phyloP scores from a whole-genome alignment of 495 filamentous ascomycete species.

The Penicillium tannophilum region DNA sequence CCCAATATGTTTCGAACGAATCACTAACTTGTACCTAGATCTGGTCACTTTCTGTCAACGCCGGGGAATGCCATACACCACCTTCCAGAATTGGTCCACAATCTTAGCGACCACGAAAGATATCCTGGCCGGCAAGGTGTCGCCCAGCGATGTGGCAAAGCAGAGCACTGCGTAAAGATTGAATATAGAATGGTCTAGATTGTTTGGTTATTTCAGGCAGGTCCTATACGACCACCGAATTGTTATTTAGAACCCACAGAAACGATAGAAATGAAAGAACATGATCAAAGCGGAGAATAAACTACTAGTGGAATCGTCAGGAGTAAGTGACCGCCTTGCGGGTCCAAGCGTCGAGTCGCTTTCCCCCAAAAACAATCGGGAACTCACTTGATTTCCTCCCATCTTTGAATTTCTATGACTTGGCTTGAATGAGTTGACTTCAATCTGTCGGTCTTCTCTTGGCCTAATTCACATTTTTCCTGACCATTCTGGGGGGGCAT shows the following conservation, averaged over 20 bases:
- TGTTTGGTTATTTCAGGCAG: slow-evolving; percentile 1
- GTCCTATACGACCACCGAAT: background rate
- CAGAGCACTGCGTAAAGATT: slow-evolving; percentile 14
- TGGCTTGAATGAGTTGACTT: slow-evolving; percentile 28
- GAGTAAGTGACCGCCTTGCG: slow-evolving; percentile 25
- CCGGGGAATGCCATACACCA: slow-evolving; percentile 76
- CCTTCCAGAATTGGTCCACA: slow-evolving; percentile 74
- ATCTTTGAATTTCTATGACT: slow-evolving; percentile 10
- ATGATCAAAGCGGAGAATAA: slow-evolving; percentile 4
- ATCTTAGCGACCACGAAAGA: slow-evolving; percentile 75
- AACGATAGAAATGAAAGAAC: slow-evolving; percentile 14
- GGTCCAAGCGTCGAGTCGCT: slow-evolving; percentile 25
- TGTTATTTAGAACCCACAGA: slow-evolving; percentile 12
- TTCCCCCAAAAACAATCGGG: slow-evolving; percentile 21
- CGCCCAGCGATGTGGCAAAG: slow-evolving; percentile 35
- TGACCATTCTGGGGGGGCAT: slow-evolving; percentile 17
- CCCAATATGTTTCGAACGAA: background rate
- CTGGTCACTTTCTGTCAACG: slow-evolving; percentile 79
- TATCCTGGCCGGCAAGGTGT: slow-evolving; percentile 63
- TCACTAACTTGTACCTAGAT: slow-evolving; percentile 51
- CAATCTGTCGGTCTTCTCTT: slow-evolving; percentile 33
- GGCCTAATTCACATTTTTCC: slow-evolving; percentile 8
- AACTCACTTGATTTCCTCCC: slow-evolving; percentile 7
- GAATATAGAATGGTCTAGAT: slow-evolving; percentile 14
- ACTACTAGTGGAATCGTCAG: slow-evolving; percentile 10